A percentile compares a stretch with the other conserved stretches of the same genome.
Conservation (phyloP, 148 eudicot genomes). For the Amaranthus cruentus region DNA sequence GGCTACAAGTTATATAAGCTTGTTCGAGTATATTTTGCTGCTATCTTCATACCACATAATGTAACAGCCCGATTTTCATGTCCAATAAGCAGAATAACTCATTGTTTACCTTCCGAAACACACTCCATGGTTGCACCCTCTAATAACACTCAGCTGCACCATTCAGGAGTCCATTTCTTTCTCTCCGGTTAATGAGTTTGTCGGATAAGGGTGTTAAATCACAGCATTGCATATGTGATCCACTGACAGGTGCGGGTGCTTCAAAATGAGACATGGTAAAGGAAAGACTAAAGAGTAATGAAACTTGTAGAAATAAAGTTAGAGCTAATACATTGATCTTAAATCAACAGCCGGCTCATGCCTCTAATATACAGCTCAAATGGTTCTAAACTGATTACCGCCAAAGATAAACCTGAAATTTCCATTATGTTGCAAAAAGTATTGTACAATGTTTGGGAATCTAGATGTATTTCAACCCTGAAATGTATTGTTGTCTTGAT, state of each 20-base stretch:
- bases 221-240: neutral
- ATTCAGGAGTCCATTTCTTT: too few relatives aligned
- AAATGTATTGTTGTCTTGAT: conserved; percentile 87
- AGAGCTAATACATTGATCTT: neutral
- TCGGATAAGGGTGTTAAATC: too few relatives aligned
- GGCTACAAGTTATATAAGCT: too few relatives aligned
- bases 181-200: too few relatives aligned
- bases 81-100: too few relatives aligned
- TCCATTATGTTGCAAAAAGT: conserved; percentile 19
- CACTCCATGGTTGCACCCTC: too few relatives aligned
- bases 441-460: conserved; percentile 24
- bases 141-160: too few relatives aligned
- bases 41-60: too few relatives aligned
- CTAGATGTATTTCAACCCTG: conserved; percentile 94
- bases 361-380: conserved; percentile 17
- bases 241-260: neutral
- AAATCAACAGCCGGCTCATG: neutral
- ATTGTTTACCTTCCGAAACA: too few relatives aligned
- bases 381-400: conserved; percentile 5
- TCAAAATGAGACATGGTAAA: neutral
- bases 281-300: neutral
- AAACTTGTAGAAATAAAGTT: neutral
- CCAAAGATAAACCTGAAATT: conserved; percentile 21
- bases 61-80: too few relatives aligned
- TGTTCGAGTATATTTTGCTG: too few relatives aligned